A percentile compares a stretch with the other conserved stretches of the same genome.
Conservation (phyloP, 2,329 filamentous ascomycete species). For the Fusarium longipes region DNA sequence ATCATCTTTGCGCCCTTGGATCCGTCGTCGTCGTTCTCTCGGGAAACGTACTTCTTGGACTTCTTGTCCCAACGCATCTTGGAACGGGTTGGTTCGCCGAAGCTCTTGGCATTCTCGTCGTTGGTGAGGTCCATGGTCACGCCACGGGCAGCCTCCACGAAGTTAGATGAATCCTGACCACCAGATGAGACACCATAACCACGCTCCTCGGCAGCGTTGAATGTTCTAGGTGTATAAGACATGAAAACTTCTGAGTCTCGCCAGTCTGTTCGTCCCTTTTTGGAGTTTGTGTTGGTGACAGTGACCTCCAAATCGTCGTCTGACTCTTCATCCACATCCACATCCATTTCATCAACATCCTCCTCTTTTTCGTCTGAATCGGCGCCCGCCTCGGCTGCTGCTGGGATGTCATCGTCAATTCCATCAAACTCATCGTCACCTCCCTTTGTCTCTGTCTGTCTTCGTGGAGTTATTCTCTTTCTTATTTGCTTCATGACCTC, state of each 20-base stretch:
- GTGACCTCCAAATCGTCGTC: constrained; percentile 77
- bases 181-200: constrained; percentile 94
- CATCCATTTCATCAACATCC: constrained; percentile 52
- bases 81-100: constrained; percentile 79
- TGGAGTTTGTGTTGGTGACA: constrained; percentile 68
- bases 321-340: constrained; percentile 59
- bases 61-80: constrained; percentile 98
- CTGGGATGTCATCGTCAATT: constrained; percentile 46
- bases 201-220: constrained; percentile 86
- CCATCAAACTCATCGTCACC: constrained; percentile 52
- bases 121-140: constrained; percentile 93
- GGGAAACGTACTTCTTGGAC: constrained; percentile 91
- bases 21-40: constrained; percentile 94
- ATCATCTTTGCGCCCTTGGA: constrained; percentile 79
- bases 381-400: constrained; percentile 52
- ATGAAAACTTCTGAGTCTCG: constrained; percentile 94
- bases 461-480: constrained; percentile 73
- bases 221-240: constrained; percentile 87
- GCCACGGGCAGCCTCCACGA: constrained; percentile 86
- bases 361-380: constrained; percentile 43
- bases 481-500: constrained; percentile 80
- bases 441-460: constrained; percentile 55
- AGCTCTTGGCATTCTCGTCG: constrained; percentile 84
- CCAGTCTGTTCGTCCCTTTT: constrained; percentile 72
- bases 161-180: constrained; percentile 74